Base-by-base conservation (phyloP, 768 basidiomycete genomes). In the Coprinellus aureogranulatus region DNA sequence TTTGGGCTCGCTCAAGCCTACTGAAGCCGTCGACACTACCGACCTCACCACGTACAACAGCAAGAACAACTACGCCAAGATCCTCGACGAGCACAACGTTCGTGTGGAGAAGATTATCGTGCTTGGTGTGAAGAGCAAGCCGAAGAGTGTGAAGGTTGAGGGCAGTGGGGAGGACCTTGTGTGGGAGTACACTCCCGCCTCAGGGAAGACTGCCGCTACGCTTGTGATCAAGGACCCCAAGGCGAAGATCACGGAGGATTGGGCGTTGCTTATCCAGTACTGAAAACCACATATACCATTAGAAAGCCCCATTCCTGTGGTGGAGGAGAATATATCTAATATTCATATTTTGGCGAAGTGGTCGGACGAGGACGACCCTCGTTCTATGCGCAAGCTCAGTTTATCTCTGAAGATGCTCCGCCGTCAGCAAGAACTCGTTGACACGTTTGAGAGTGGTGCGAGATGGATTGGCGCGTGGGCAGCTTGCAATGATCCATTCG, bases 61-160 rank as follows among this genome's bases (percentile, higher is more conserved):
- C 30, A 58, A 60, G 11, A 97, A 97, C 68, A 75, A 70, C 20
- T 98, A 85, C 73, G 90, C 88, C 54, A 75, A 78, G 71, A 81
- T 68, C 54, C 77, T 97, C 31, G 52, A 58, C 39, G 51, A 52
- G 30, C 77, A 67, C 44, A 76, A 79, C 4, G 93, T 98, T 57
- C 76, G 87, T 48, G 86, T 98, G 18, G 94, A 96, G 72, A 85
- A 86, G 71, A 68, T 98, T 23, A 79, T 95, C 44, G 77, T 98
- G 3, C 70, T 93, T 4, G 96, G 96, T 1, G 71, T 97, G 58
- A 67, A 71, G 20, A 66, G 58, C 28, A 83, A 81, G 69, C 95
- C 95, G 2, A 74, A 68, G 46, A 79, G 74, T 47, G 86, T 95
- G 27, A 82, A 74, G 63, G 65, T 80, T 39, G 79, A 80, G 60